These are phyloP conservation scores for Rhodamnia argentea DNA, from an alignment of 345 rosid genomes.

Conservation along the genomic window DNA sequence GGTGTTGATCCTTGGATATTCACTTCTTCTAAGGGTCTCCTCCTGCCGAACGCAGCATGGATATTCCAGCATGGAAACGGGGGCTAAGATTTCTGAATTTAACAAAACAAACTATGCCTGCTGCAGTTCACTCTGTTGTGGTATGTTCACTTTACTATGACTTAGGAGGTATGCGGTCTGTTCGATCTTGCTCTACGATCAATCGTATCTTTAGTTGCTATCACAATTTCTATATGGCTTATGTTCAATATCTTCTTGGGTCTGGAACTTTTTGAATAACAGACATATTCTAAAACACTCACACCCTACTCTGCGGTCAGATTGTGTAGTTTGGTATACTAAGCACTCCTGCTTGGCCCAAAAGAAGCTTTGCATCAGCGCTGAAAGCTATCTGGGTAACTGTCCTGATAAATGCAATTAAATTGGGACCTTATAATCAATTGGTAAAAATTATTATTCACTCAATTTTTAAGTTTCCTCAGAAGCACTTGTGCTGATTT, in stretches of 20 bases:
- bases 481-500: neutral
- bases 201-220: neutral
- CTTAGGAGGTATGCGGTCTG: neutral
- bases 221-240: neutral
- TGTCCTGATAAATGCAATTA: neutral
- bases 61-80: slow-evolving; percentile 83
- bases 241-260: neutral
- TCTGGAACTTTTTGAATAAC: neutral
- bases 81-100: slow-evolving; percentile 75
- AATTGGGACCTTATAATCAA: neutral
- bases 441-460: neutral
- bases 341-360: neutral
- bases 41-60: slow-evolving; percentile 99
- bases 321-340: neutral
- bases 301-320: neutral
- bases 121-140: slow-evolving; percentile 90
- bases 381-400: neutral
- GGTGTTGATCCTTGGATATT: slow-evolving; percentile 90
- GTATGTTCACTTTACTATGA: slow-evolving; percentile 25
- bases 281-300: neutral
- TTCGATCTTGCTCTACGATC: neutral
- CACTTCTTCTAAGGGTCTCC: slow-evolving; percentile 98
- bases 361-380: neutral
- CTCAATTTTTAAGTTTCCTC: neutral
- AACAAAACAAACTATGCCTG: slow-evolving; percentile 54